Base-by-base conservation (phyloP, 176 grass and related monocot genomes). In the Rhynchospora tenuis region DNA sequence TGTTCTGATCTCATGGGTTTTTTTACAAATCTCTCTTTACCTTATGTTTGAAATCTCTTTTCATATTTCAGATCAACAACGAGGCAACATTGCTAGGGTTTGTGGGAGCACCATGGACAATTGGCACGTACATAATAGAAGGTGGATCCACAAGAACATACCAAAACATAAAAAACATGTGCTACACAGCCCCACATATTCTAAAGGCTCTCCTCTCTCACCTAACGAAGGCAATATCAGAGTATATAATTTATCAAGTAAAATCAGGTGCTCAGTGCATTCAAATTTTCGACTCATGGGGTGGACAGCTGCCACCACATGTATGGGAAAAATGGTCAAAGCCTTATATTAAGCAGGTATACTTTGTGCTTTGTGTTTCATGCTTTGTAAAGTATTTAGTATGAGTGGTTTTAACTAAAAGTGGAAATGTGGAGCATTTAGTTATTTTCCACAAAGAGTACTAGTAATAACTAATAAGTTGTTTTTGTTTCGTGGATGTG, bases 261-360 rank as follows among this genome's bases (percentile, higher is more conserved):
- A 95, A 95, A 55, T 98, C 93, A 56, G 96, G 96, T 64, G 96
- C 96, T 75, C 93, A 95, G 24, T 98, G 96, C 84, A 89, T 98
- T 88, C 96, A 98, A 60, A 98, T 98, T 88, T 98, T 98, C 87
- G 96, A 98, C 87, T 98, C 96, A 76, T 98, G 96, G 96, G 96
- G 96, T 86, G 96, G 93, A 22, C 96, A 98, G 83, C 86, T 98
- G 68, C 96, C 96, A 58, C 96, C 96, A 64, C 91, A 98, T 93
- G 83, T 98, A 23, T 98, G 96, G 96, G 96, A 98, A 62, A 64
- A 90, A 62, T 98, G 96, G 96, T 98, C 96, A 78, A 98, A 98
- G 86, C 93, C 96, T 83, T 98, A 98, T 72, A 98, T 98, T 73
- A 86, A 90, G 83, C 88, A 95, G 91, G 96, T 98, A 89, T 64